These are phyloP conservation scores for Fusarium abutilonis DNA, from an alignment of 2,329 filamentous ascomycete species.

Conservation along the genomic window DNA sequence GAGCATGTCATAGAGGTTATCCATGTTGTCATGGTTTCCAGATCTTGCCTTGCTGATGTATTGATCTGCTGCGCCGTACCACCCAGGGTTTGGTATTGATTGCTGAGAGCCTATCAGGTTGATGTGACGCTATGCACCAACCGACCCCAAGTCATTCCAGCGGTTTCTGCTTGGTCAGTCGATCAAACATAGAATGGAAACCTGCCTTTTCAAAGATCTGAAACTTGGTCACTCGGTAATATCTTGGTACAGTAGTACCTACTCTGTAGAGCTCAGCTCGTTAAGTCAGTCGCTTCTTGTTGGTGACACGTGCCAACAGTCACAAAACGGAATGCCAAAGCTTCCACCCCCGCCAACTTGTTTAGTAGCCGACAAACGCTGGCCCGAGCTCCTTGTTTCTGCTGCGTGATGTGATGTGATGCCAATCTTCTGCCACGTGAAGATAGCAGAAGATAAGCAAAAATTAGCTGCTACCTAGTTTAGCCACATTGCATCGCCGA, in stretches of 20 bases:
- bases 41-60: slow-evolving; percentile 30
- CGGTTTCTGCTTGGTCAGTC: slow-evolving; percentile 23
- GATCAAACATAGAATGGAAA: slow-evolving; percentile 15
- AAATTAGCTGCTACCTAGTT: slow-evolving; percentile 42
- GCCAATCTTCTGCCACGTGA: slow-evolving; percentile 38
- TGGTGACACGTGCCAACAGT: slow-evolving; percentile 32
- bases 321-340: slow-evolving; percentile 11
- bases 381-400: slow-evolving; percentile 18
- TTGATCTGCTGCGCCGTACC: slow-evolving; percentile 14
- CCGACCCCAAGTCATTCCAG: slow-evolving; percentile 10
- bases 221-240: slow-evolving; percentile 25
- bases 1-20: not conserved
- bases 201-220: slow-evolving; percentile 10
- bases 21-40: slow-evolving; percentile 32
- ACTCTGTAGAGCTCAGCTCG: not conserved
- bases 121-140: slow-evolving; percentile 37
- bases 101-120: slow-evolving; percentile 36
- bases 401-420: slow-evolving; percentile 38
- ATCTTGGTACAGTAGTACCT: not conserved
- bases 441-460: slow-evolving; percentile 45
- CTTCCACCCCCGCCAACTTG: slow-evolving; percentile 17
- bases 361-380: slow-evolving; percentile 30
- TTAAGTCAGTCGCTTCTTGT: not conserved
- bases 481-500: slow-evolving; percentile 45
- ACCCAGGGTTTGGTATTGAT: slow-evolving; percentile 12